Base-by-base conservation (phyloP, 768 basidiomycete genomes). In the Phylloporus scabripes region DNA sequence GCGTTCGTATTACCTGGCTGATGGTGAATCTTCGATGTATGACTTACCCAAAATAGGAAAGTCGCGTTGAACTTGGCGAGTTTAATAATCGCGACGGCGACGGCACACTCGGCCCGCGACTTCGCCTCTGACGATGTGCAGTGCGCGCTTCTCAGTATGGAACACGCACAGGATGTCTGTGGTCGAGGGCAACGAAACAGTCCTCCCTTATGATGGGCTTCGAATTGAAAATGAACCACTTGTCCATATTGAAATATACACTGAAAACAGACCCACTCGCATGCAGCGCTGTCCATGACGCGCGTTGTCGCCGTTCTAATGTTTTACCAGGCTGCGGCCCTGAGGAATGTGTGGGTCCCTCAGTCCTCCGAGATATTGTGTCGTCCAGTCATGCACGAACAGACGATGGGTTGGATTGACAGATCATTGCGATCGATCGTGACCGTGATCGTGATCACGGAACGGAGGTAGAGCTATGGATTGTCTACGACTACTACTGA, bases 361-460 rank as follows among this genome's bases (percentile, higher is more conserved):
- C 18, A 18, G 42, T 49, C 45, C 47, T 58, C 54, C 57, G 54
- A 61, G 52, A 49, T 9, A 37, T 26, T 7, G 5, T 10, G 11
- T 31, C 11, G 5, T 39, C 2, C 10, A 29, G 28, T 1, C 4
- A 10, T 29, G 24, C 4, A 14, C 12, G 34, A 42, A 43, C 44
- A 42, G 51, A 38, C 18, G 50, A 46, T 17, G 43, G 17, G 0
- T 45, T 34, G 50, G 46, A 55, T 57, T 55, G 60, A 53, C 52
- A 42, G 67, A 67, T 66, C 65, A 51, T 23, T 50, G 61, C 59
- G 61, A 62, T 62, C 61, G 62, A 61, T 64, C 62, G 34, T 24
- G 0, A 10, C 15, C n/a, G 48, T 53, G 64, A 69, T 69, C 65
- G 48, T 68, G 68, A 69, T 67, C 67, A 60, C 23, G 60, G 57